Evolutionary conservation across 345 rosid genomes (phyloP), one percentile per base, ranked within the genome.

Genomic region (Heritiera fomes): DNA sequence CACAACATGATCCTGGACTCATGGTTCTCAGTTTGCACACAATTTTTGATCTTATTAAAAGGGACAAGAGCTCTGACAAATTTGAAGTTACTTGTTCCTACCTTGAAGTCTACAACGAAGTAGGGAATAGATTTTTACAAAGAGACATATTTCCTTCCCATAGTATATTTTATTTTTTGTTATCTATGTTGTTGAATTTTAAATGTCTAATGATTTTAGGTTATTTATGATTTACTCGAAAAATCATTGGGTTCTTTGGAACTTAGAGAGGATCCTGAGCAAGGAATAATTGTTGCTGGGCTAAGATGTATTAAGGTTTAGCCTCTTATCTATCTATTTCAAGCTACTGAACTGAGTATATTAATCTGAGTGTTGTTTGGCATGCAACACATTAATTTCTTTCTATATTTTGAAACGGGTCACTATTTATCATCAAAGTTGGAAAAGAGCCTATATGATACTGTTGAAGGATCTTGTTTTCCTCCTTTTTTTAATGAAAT

Each of bases 91-190:
- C 89, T 68, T 95, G 99, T 83, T 95, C 99, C 84, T 95, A 93
- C 84, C 89, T 93, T 71, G 99, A 95, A 87, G 99, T 95, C 78
- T 93, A 95, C 84, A 93, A 95, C 81, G 99, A 95, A 87, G 99
- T 91, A 87, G 71, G 84, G 71, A 45, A 34, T 55, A 73, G 5
- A 9, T 61, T 79, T 75, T 78, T 66, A 49, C 75, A 6, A n/a
- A 49, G 46, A 61, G 59, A 34, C 10, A 63, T 72, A 2, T 30
- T 47, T 77, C 6, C 68, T 63, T 53, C 61, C 34, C 8, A 7
- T 38, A 46, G 23, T 49, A 8, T 65, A 15, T 59, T 28, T 38
- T 40, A 40, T 72, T 81, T 77, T 23, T 30, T 52, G 4, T 50
- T 52, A 64, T 65, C 32, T 41, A 79, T 55, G 9, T 40, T 40